These are phyloP conservation scores for Tetradesmus obliquus DNA, from an alignment of 139 green algal species.

Conservation along the genomic window DNA sequence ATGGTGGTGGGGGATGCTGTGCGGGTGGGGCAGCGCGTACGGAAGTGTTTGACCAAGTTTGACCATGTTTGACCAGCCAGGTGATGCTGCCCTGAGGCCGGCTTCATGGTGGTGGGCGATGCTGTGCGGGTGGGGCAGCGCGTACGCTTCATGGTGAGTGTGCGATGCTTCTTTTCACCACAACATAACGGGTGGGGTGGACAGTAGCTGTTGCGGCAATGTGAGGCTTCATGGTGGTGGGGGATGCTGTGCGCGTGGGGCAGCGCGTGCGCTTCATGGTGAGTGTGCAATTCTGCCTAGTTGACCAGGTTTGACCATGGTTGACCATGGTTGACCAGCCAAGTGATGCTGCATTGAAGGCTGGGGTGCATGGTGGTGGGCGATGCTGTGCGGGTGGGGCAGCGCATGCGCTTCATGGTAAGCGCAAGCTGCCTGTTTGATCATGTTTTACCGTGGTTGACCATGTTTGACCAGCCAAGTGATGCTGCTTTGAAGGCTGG, in stretches of 20 bases:
- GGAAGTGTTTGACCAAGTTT: neutral
- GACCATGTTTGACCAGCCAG: neutral
- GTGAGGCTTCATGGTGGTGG: conserved; percentile 38
- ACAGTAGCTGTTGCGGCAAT: neutral
- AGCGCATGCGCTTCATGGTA: conserved; percentile 73
- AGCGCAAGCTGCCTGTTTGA: neutral
- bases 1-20: conserved; percentile 57
- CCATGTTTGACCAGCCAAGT: too few relatives aligned
- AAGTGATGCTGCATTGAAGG: neutral
- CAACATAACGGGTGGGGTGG: neutral
- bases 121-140: conserved; percentile 57
- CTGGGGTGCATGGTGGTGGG: conserved; percentile 47
- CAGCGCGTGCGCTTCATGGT: conserved; percentile 35
- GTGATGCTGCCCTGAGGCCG: neutral
- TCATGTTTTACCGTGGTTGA: neutral
- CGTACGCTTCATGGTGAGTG: conserved; percentile 71
- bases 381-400: conserved; percentile 54
- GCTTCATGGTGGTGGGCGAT: conserved; percentile 54
- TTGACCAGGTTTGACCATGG: too few relatives aligned
- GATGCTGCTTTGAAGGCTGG: neutral
- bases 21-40: conserved; percentile 53
- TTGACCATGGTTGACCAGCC: neutral
- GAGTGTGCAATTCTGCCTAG: neutral
- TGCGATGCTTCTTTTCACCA: neutral
- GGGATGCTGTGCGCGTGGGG: conserved; percentile 55